Conservation (phyloP, 2,329 filamentous ascomycete species). For the Penicillium sp. region DNA sequence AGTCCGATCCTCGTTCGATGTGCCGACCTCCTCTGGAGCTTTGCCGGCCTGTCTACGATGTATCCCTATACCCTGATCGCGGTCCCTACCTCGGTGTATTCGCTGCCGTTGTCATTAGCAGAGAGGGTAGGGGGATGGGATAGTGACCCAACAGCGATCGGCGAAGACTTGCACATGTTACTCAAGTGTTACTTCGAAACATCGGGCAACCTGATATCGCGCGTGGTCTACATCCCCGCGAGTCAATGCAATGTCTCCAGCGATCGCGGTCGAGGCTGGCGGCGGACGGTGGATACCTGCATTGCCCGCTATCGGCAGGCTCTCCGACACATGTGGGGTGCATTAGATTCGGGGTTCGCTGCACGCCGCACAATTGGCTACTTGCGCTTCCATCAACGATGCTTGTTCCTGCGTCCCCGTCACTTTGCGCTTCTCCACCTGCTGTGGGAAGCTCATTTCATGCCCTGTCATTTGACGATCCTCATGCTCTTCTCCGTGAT, state of each 20-base stretch:
- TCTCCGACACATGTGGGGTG: constrained; percentile 74
- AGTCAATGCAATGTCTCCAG: constrained; percentile 73
- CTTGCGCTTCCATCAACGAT: constrained; percentile 19
- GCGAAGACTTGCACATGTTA: constrained; percentile 77
- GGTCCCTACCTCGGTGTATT: constrained; percentile 74
- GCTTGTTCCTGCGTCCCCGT: constrained; percentile 44
- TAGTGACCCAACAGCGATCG: constrained; percentile 68
- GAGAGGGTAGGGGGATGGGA: constrained; percentile 74
- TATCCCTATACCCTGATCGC: constrained; percentile 65
- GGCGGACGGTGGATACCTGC: constrained; percentile 53
- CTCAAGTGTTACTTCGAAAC: constrained; percentile 76
- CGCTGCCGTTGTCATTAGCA: constrained; percentile 65
- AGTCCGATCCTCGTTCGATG: constrained; percentile 69
- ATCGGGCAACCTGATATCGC: constrained; percentile 66
- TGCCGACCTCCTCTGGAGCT: constrained; percentile 71
- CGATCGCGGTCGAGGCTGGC: constrained; percentile 55
- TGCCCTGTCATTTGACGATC: constrained; percentile 68
- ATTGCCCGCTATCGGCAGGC: constrained; percentile 70
- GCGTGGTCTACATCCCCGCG: constrained; percentile 66
- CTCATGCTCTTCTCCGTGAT: constrained; percentile 64
- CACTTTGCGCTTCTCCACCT: constrained; percentile 63
- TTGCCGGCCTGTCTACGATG: constrained; percentile 69
- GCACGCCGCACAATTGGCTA: constrained; percentile 53
- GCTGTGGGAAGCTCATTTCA: constrained; percentile 73
- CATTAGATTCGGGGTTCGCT: constrained; percentile 68